Base-by-base conservation (phyloP, 345 rosid species). In the Aurinia saxatilis region DNA sequence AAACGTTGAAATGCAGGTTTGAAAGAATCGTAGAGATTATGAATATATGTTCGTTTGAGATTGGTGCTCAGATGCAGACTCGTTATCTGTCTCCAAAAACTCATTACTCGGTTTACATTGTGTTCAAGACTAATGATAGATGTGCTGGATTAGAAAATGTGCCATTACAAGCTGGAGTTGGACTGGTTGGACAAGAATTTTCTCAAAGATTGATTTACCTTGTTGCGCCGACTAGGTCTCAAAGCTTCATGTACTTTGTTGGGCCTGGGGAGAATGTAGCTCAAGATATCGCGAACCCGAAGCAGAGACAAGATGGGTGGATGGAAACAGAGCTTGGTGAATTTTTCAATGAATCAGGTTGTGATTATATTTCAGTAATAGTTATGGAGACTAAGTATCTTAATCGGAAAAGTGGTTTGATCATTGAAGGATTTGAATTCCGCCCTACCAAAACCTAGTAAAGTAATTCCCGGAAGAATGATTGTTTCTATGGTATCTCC, bases 231-330 rank as follows among this genome's bases (percentile, higher is more conserved):
- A n/a, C n/a, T n/a, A n/a, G n/a, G n/a, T n/a, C n/a, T n/a, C n/a
- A n/a, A n/a, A n/a, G n/a, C n/a, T n/a, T n/a, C n/a, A n/a, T n/a
- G n/a, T n/a, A 57, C 3, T 57, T 67, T 30, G 42, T 49, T 33
- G 72, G 51, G 6, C 42, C 59, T 31, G 30, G 61, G 42, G 53
- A 8, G 4, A 10, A 34, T 5, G 53, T 34, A 35, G 35, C 1
- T 15, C 25, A 48, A 15, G 55, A 59, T 35, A 40, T 68, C 5
- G 10, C 12, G 17, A 52, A 34, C 35, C 80, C 87, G 0, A 40
- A 57, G 65, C 63, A 48, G 41, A 81, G 95, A 53, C 57, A 21
- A 30, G 95, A 84, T 50, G 85, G 81, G 7, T 87, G 91, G 95
- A n/a, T 72, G 63, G 87, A 88, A 74, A 65, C 81, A 2, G 81